phyloP scores from a whole-genome alignment of 495 filamentous ascomycete genomes.

The Aspergillus bertholletiae region DNA sequence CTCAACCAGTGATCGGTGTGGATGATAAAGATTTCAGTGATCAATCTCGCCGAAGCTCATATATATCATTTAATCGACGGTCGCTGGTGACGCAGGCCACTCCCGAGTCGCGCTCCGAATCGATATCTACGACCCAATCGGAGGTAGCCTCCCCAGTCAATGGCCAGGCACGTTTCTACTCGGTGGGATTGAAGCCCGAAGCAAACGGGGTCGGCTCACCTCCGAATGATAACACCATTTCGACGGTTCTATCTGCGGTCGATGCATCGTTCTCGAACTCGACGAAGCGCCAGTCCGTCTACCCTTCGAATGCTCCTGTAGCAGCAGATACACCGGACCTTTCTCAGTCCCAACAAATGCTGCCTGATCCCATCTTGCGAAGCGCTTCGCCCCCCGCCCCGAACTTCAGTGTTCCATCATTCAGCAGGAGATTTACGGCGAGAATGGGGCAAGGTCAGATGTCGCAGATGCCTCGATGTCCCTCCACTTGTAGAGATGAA shows the following conservation, averaged over 20 bases:
- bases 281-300: conserved; percentile 26
- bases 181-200: conserved; percentile 14
- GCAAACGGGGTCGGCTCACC: conserved; percentile 6
- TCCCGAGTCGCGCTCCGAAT: conserved; percentile 29
- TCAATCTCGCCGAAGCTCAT: conserved; percentile 29
- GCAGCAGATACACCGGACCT: conserved; percentile 14
- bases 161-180: conserved; percentile 14
- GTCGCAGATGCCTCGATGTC: conserved; percentile 13
- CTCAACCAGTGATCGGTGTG: conserved; percentile 28
- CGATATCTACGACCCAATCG: conserved; percentile 27
- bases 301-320: conserved; percentile 9
- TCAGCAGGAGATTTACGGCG: conserved; percentile 42
- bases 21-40: conserved; percentile 29
- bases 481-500: conserved; percentile 17
- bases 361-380: conserved; percentile 26
- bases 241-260: conserved; percentile 9
- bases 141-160: conserved; percentile 21
- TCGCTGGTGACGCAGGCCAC: conserved; percentile 18
- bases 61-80: conserved; percentile 28
- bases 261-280: conserved; percentile 21
- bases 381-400: conserved; percentile 41
- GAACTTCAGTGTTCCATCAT: conserved; percentile 51
- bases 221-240: conserved; percentile 7
- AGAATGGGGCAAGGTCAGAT: conserved; percentile 14
- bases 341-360: conserved; percentile 24